Evolutionary conservation across 2,329 filamentous ascomycete genomes (phyloP).

Genomic region (Apiospora arundinis): DNA sequence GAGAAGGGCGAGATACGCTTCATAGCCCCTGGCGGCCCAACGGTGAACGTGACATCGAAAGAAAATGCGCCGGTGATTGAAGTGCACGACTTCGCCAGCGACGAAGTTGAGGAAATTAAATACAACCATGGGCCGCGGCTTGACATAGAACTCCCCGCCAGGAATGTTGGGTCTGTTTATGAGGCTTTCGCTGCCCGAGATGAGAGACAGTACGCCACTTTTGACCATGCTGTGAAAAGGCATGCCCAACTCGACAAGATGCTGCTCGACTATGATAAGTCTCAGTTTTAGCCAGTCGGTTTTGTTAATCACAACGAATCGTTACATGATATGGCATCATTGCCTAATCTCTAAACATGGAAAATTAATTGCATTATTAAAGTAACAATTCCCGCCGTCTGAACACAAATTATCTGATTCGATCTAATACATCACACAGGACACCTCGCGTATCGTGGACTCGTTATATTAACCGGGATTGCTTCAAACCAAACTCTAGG

Average conservation of each 20-base stretch:
- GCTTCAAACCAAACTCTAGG: neutral
- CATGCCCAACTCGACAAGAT: conserved; percentile 26
- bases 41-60: conserved; percentile 36
- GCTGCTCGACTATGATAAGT: conserved; percentile 9
- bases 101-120: conserved; percentile 48
- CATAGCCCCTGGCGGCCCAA: conserved; percentile 30
- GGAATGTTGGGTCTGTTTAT: conserved; percentile 60
- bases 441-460: neutral
- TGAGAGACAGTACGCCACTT: conserved; percentile 22
- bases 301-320: too few species aligned
- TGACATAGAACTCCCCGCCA: conserved; percentile 47
- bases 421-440: neutral
- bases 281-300: neutral
- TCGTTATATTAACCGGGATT: neutral
- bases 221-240: conserved; percentile 26
- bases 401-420: neutral
- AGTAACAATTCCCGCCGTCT: neutral
- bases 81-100: conserved; percentile 55
- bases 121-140: conserved; percentile 53
- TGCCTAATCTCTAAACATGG: neutral
- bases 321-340: too few species aligned
- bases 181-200: conserved; percentile 53
- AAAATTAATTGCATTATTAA: neutral
- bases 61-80: conserved; percentile 51
- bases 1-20: conserved; percentile 56